These are phyloP conservation scores for Colletotrichum abscissum DNA, from an alignment of 2,329 filamentous ascomycete genomes.

Conservation along the genomic window DNA sequence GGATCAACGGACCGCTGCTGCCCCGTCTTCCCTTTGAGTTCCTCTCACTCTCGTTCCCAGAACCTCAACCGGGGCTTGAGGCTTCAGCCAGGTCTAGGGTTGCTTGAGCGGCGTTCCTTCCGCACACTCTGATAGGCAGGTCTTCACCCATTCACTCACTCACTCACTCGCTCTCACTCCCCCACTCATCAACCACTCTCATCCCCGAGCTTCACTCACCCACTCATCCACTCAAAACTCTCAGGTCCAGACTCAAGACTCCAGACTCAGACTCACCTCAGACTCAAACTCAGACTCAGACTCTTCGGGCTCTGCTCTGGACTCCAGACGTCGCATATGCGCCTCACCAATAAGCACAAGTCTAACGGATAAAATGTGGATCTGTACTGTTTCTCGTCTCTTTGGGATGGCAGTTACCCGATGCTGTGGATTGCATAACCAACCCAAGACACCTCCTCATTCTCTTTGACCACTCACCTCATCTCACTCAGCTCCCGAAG, in stretches of 20 bases:
- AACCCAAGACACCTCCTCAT: constrained; percentile 8
- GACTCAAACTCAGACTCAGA: background rate
- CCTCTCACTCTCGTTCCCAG: background rate
- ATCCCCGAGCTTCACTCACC: background rate
- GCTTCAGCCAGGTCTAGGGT: background rate
- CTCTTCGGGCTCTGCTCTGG: background rate
- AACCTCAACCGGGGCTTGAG: no score
- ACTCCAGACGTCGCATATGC: constrained; percentile 21
- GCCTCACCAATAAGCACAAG: constrained; percentile 6
- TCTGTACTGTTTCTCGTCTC: background rate
- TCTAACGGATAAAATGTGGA: background rate
- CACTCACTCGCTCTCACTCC: background rate
- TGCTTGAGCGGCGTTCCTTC: background rate
- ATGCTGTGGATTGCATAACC: constrained; percentile 31
- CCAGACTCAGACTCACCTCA: background rate
- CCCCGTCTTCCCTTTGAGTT: background rate
- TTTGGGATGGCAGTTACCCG: constrained; percentile 34
- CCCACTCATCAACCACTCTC: background rate
- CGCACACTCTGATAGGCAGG: background rate
- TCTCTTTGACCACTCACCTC: constrained; percentile 28
- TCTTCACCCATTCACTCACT: background rate
- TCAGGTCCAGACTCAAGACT: background rate
- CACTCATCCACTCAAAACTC: background rate
- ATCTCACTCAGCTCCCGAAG: constrained; percentile 34
- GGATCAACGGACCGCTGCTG: background rate